Evolutionary conservation across 371 early-diverging fungal genomes (phyloP).

Genomic region (Catenaria anguillulae): DNA sequence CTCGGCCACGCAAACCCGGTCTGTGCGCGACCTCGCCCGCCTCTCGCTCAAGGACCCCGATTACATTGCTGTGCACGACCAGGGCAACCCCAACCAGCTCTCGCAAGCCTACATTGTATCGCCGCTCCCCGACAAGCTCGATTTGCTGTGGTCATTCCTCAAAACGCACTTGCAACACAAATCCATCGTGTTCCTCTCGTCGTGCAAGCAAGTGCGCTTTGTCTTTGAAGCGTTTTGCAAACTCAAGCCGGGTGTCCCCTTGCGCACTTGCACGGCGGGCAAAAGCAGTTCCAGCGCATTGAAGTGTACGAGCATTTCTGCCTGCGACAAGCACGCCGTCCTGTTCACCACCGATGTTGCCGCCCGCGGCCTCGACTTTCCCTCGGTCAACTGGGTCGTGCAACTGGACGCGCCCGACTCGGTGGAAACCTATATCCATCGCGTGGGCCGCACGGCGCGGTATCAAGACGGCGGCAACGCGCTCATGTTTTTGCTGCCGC

Average conservation of each 20-base stretch:
- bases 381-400: slow-evolving; percentile 94
- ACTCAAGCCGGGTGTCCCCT: slow-evolving; percentile 78
- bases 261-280: slow-evolving; percentile 89
- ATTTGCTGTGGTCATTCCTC: slow-evolving; percentile 83
- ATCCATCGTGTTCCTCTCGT: slow-evolving; percentile 70
- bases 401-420: slow-evolving; percentile 97
- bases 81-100: slow-evolving; percentile 59
- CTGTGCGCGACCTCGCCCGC: slow-evolving; percentile 81
- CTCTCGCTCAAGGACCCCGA: slow-evolving; percentile 76
- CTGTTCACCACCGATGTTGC: slow-evolving; percentile 94
- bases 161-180: slow-evolving; percentile 75
- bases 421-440: slow-evolving; percentile 91
- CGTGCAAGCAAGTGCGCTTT: slow-evolving; percentile 82
- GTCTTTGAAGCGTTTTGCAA: slow-evolving; percentile 87
- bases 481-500: slow-evolving; percentile 69
- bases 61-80: slow-evolving; percentile 86
- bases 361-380: slow-evolving; percentile 95
- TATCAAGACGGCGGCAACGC: slow-evolving; percentile 76
- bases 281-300: slow-evolving; percentile 82
- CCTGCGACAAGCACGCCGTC: slow-evolving; percentile 49
- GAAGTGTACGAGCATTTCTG: slow-evolving; percentile 80
- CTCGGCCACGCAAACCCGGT: slow-evolving; percentile 92
- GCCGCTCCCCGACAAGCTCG: slow-evolving; percentile 68
- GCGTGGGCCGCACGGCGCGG: slow-evolving; percentile 96
- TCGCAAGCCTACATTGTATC: slow-evolving; percentile 71